A percentile compares a stretch with the other conserved stretches of the same genome.
Evolutionary conservation across 768 basidiomycete genomes (phyloP).

Genomic region (Suillus variegatus): DNA sequence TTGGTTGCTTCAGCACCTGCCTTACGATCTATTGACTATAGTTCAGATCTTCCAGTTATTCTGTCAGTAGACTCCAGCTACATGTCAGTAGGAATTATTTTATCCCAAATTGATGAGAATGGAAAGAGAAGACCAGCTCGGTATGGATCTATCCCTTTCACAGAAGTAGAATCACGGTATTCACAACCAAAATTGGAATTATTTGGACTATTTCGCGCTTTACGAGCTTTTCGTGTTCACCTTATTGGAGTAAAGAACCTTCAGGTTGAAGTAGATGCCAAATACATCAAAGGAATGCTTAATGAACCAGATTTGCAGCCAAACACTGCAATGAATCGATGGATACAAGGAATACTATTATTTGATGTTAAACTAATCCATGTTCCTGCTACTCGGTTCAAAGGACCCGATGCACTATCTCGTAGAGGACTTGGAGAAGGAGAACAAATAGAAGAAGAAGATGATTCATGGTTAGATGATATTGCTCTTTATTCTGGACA

Average conservation of each 20-base stretch:
- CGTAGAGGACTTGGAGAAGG: slow-evolving; percentile 10
- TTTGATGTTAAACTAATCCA: slow-evolving; percentile 33
- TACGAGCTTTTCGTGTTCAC: slow-evolving; percentile 27
- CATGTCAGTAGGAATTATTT: too few relatives aligned
- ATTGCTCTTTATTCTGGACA: too few relatives aligned
- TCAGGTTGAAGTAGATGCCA: slow-evolving; percentile 29
- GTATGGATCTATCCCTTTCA: slow-evolving; percentile 42
- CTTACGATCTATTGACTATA: too few relatives aligned
- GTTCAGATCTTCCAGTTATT: too few relatives aligned
- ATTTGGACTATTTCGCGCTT: slow-evolving; percentile 22
- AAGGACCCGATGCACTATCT: slow-evolving; percentile 33
- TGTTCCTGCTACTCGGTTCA: slow-evolving; percentile 24
- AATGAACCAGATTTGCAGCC: slow-evolving; percentile 33
- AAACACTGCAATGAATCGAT: slow-evolving; percentile 30
- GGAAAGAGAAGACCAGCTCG: slow-evolving; percentile 17
- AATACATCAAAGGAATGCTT: slow-evolving; percentile 37
- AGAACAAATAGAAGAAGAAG: too few relatives aligned
- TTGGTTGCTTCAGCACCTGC: too few relatives aligned
- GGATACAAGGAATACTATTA: slow-evolving; percentile 26
- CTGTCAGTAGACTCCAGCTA: too few relatives aligned
- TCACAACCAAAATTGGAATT: slow-evolving; percentile 31
- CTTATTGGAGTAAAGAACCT: too few relatives aligned
- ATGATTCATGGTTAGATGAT: too few relatives aligned
- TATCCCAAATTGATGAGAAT: too few relatives aligned
- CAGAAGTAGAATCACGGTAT: slow-evolving; percentile 19